Base-by-base conservation (phyloP, 1,139 yeast genomes). In the Yamadazyma spencermartinsiae region DNA sequence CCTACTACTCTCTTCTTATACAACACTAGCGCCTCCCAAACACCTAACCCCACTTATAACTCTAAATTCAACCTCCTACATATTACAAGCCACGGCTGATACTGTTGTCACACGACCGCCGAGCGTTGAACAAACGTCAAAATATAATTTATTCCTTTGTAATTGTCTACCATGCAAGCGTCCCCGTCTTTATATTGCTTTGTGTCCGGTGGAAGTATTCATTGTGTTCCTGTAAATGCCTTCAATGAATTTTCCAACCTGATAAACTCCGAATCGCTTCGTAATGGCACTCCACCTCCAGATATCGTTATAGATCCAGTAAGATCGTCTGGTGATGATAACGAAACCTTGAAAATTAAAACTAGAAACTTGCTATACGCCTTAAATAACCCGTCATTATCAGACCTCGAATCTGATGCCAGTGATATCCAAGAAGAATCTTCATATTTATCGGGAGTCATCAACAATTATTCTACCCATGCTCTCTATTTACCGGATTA, bases 371-470 rank as follows among this genome's bases (percentile, higher is more conserved):
- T 71, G 13, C 50, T 72, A 31, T 72, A 71, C 49, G 56, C 66
- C 36, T 55, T 72, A 31, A 72, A 72, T 48, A 71, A 72, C 48
- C 76, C 76, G 5, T 65, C 72, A 6, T 50, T 63, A 26, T 65
- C 73, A 1, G 76, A 70, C 41, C 46, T 63, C 9, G 74, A 69
- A 34, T 56, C 61, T 1, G 73, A 67, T 30, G 40, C 52, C 9
- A 44, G 47, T 21, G 49, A 44, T 14, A 34, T 37, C 6, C 31
- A 25, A 15, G 44, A 46, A 9, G 41, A 36, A n/a, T 32, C 38
- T 6, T 42, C 39, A 12, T 43, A 40, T 32, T 33, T 46, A 8
- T 27, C 55, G n/a, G 45, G 51, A 8, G 54, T 61, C 4, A 44
- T 63, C 11, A 49, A 56, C 35, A 58, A 61, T 37, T 60, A 61